Percentiles rank a stretch among this genome's conserved stretches.
Evolutionary conservation across 495 filamentous ascomycete genomes (phyloP).

Genomic region (Hypomontagnella submonticulosa): DNA sequence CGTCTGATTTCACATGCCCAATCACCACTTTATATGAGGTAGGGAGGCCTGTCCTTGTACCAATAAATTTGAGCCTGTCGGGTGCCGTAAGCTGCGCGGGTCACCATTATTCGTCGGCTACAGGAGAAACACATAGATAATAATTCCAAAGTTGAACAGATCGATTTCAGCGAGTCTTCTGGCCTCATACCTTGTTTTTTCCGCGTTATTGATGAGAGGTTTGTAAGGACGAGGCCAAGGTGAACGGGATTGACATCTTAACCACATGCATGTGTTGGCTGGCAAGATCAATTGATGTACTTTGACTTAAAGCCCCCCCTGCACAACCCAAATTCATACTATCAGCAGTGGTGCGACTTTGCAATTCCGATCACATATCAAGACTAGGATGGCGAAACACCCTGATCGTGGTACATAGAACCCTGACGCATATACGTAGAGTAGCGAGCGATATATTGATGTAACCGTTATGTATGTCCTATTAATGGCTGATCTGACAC

Average conservation of each 20-base stretch:
- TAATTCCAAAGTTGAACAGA: too few relatives aligned
- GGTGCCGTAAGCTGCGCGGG: conserved; percentile 9
- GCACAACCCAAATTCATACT: conserved; percentile 8
- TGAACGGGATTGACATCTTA: conserved; percentile 7
- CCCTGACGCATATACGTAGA: conserved; percentile 11
- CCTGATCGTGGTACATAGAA: conserved; percentile 4
- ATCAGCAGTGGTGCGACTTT: conserved; percentile 25
- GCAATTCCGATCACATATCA: conserved; percentile 15
- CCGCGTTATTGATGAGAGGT: not conserved
- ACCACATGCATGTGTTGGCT: conserved; percentile 4
- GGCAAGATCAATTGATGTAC: too few relatives aligned
- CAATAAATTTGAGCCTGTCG: conserved; percentile 27
- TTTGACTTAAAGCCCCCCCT: too few relatives aligned
- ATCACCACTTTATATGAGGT: conserved; percentile 27
- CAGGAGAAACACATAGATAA: too few relatives aligned
- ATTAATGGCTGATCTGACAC: conserved; percentile 16
- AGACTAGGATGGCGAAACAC: not conserved
- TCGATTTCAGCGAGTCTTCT: not conserved
- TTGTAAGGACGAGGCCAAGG: not conserved
- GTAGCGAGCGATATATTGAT: conserved; percentile 27
- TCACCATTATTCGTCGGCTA: conserved; percentile 23
- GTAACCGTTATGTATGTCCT: conserved; percentile 20
- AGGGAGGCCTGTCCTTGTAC: conserved; percentile 19
- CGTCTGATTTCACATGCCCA: conserved; percentile 41
- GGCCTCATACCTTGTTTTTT: not conserved